These are phyloP conservation scores for Fusarium setosum DNA, from an alignment of 2,329 filamentous ascomycete species.

Conservation along the genomic window DNA sequence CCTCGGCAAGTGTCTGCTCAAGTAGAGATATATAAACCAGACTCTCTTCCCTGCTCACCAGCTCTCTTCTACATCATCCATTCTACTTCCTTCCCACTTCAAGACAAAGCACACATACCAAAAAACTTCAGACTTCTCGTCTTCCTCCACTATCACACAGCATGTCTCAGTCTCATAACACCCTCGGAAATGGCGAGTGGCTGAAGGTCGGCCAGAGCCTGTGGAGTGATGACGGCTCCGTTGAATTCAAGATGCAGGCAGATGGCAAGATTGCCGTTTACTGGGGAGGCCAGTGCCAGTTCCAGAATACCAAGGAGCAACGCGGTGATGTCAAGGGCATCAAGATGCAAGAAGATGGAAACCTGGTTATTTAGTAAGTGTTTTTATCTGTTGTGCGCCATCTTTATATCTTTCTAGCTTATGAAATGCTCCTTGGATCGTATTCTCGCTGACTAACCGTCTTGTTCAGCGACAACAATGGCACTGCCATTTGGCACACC, in stretches of 20 bases:
- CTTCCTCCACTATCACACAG: not conserved
- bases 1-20: no score
- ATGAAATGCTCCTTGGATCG: no score
- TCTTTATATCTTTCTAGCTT: no score
- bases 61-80: not conserved
- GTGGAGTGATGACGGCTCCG: slow-evolving; percentile 44
- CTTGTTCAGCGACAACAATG: slow-evolving; percentile 22
- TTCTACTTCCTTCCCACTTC: not conserved
- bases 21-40: not conserved
- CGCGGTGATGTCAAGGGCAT: slow-evolving; percentile 44
- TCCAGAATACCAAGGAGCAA: slow-evolving; percentile 45
- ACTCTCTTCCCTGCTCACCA: not conserved
- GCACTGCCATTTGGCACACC: slow-evolving; percentile 41
- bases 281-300: slow-evolving; percentile 43
- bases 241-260: slow-evolving; percentile 47
- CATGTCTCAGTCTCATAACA: slow-evolving; percentile 23
- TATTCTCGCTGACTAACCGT: not conserved
- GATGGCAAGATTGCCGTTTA: slow-evolving; percentile 48
- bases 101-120: not conserved
- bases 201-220: slow-evolving; percentile 44
- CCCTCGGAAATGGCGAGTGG: slow-evolving; percentile 48
- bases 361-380: slow-evolving; percentile 47
- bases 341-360: slow-evolving; percentile 46
- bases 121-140: not conserved
- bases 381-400: not conserved